phyloP scores from a whole-genome alignment of 2,329 filamentous ascomycete species.

The Chaetomium globosum region DNA sequence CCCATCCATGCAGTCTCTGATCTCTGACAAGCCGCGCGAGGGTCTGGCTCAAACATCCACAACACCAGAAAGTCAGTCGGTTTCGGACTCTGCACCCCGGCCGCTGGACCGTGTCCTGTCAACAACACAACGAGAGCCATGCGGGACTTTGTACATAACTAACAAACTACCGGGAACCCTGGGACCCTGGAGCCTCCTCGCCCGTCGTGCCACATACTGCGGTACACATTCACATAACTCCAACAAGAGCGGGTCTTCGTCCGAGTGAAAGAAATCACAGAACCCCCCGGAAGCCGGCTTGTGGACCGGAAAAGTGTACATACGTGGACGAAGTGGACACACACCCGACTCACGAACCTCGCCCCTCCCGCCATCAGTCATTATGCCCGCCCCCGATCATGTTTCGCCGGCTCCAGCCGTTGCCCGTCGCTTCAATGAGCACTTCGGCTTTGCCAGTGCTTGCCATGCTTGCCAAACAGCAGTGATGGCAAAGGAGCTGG shows the following conservation, averaged over 20 bases:
- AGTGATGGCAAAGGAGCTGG: constrained; percentile 25
- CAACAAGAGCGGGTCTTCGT: constrained; percentile 9
- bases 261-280: not conserved
- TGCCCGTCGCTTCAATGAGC: not conserved
- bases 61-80: not conserved
- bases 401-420: constrained; percentile 30
- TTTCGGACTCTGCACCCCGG: constrained; percentile 4
- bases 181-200: not conserved
- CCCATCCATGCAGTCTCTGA: constrained; percentile 33
- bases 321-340: constrained; percentile 4
- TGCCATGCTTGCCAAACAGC: not conserved
- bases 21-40: constrained; percentile 11
- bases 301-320: not conserved
- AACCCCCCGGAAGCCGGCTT: constrained; percentile 3
- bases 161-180: not conserved
- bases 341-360: constrained; percentile 13
- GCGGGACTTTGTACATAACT: not conserved
- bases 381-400: not conserved
- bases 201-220: not conserved
- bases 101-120: not conserved
- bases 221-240: no score
- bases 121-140: not conserved
- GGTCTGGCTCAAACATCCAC: constrained; percentile 15
- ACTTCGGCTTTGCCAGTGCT: not conserved
- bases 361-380: constrained; percentile 21